Evolutionary conservation across 192 early-diverging fungal genomes (phyloP), one percentile per base, ranked within the genome.

Genomic region (Cetraspora pellucida): DNA sequence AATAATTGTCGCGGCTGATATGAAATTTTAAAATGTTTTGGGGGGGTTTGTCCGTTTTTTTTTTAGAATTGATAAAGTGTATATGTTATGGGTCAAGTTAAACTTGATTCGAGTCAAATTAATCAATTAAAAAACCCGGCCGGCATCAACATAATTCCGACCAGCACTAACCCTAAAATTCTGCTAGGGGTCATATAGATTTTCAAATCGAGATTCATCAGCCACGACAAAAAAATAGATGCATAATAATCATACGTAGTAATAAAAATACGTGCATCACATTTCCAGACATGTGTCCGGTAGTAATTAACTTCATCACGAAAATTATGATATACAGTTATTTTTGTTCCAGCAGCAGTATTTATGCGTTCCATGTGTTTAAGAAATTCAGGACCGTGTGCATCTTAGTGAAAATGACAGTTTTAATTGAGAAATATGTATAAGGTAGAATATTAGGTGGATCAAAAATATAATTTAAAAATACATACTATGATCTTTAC

Each of bases 271-370:
- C 74, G 77, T 72, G 74, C 83, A 66, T 85, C 69, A 71, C 91
- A 92, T 60, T 86, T 84, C 91, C 91, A 92, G 2, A 90, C 77
- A 78, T 92, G 91, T 1, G 84, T 88, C n/a, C 82, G 79, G 44
- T 92, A 89, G 72, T 89, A 82, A 49, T 85, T 69, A 1, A 92
- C 91, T 74, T 92, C 91, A 46, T 92, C 88, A 54, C 82, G 84
- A 68, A 92, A 92, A 50, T 79, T 90, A 58, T 92, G 91, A 78
- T 89, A 92, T 9, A 92, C 88, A 16, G 90, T 87, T 30, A 92
- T 89, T 10, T 85, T 80, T 0, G 87, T 82, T 50, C 85, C 86
- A 37, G 81, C 83, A 13, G 50, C 66, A 10, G 77, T 47, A 66
- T 89, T 92, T 54, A 92, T 88, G 60, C 86, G 76, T 54, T 85